These are phyloP conservation scores for Aureobasidium leucospermi DNA, from an alignment of 2,329 filamentous ascomycete genomes.

Conservation along the genomic window DNA sequence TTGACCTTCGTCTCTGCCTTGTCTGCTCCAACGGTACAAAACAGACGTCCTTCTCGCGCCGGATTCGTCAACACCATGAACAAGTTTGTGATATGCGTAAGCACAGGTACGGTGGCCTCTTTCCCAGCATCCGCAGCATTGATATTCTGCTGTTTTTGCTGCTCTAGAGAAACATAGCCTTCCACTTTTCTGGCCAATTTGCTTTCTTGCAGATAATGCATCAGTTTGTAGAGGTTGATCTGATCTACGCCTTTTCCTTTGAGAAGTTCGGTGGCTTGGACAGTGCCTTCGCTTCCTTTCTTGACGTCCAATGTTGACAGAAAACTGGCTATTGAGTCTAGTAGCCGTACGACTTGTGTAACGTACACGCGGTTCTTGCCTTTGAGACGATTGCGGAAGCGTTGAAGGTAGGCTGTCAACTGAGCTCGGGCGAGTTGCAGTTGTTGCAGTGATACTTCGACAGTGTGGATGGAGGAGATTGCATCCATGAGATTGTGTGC, in stretches of 20 bases:
- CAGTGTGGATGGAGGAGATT: slow-evolving; percentile 77
- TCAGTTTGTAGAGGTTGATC: slow-evolving; percentile 85
- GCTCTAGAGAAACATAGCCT: slow-evolving; percentile 62
- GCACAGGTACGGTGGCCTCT: slow-evolving; percentile 41
- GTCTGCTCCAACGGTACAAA: slow-evolving; percentile 46
- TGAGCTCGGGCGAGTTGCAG: slow-evolving; percentile 66
- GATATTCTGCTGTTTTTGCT: slow-evolving; percentile 16
- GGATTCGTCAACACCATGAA: slow-evolving; percentile 80
- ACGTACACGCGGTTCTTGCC: slow-evolving; percentile 89
- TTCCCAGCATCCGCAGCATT: background rate
- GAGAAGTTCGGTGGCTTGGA: slow-evolving; percentile 65
- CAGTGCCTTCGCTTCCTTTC: slow-evolving; percentile 39
- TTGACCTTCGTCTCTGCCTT: slow-evolving; percentile 46
- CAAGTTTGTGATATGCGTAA: slow-evolving; percentile 61
- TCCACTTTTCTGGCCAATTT: slow-evolving; percentile 93
- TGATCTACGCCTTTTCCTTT: slow-evolving; percentile 84
- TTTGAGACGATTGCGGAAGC: slow-evolving; percentile 81
- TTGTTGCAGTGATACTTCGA: slow-evolving; percentile 66
- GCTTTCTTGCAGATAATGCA: slow-evolving; percentile 81
- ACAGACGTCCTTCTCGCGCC: slow-evolving; percentile 58
- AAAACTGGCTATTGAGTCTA: slow-evolving; percentile 70
- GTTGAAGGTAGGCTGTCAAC: slow-evolving; percentile 73
- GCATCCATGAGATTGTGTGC: slow-evolving; percentile 98
- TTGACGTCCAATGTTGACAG: slow-evolving; percentile 46
- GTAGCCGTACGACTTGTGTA: slow-evolving; percentile 73